Evolutionary conservation across 352 stramenopile species (phyloP).

Genomic region (Phytophthora podocarpi): DNA sequence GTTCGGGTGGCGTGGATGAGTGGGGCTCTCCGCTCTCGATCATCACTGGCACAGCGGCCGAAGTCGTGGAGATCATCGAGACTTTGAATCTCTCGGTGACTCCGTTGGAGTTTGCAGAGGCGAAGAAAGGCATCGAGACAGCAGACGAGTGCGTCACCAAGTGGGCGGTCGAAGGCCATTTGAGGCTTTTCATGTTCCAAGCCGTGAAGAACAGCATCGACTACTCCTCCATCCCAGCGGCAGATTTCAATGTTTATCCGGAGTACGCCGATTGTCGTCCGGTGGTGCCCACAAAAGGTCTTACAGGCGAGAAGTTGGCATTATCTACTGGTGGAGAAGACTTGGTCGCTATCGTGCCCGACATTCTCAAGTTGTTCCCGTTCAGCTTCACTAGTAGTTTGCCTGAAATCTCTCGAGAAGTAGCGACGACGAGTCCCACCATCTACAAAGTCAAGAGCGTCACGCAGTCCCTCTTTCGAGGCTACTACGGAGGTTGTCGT

Average conservation of each 20-base stretch:
- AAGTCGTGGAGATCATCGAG: slow-evolving; percentile 23
- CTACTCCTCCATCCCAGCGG: slow-evolving; percentile 34
- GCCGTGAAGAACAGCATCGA: slow-evolving; percentile 26
- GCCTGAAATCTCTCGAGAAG: slow-evolving; percentile 1
- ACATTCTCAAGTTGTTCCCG: slow-evolving; percentile 31
- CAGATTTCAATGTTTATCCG: slow-evolving; percentile 33
- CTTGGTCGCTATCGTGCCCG: slow-evolving; percentile 25
- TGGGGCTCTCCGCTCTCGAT: slow-evolving; percentile 32
- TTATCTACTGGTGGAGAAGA: slow-evolving; percentile 21
- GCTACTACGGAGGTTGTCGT: slow-evolving; percentile 29
- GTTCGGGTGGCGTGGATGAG: slow-evolving; percentile 30
- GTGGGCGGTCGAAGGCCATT: slow-evolving; percentile 22
- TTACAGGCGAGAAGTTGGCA: slow-evolving; percentile 18
- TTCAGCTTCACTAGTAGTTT: slow-evolving; percentile 32
- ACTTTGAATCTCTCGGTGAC: slow-evolving; percentile 20
- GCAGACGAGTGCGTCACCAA: slow-evolving; percentile 19
- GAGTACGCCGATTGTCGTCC: slow-evolving; percentile 33
- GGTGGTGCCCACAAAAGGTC: slow-evolving; percentile 9
- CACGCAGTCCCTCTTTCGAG: slow-evolving; percentile 28
- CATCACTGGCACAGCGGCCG: slow-evolving; percentile 16
- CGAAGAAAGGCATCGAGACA: slow-evolving; percentile 16
- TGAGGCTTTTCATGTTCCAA: slow-evolving; percentile 35
- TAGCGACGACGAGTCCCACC: slow-evolving; percentile 14
- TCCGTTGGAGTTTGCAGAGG: slow-evolving; percentile 17
- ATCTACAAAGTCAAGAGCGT: slow-evolving; percentile 25